These are phyloP conservation scores for Nectriaceae sp. DNA, from an alignment of 2,329 filamentous ascomycete genomes.

Conservation along the genomic window DNA sequence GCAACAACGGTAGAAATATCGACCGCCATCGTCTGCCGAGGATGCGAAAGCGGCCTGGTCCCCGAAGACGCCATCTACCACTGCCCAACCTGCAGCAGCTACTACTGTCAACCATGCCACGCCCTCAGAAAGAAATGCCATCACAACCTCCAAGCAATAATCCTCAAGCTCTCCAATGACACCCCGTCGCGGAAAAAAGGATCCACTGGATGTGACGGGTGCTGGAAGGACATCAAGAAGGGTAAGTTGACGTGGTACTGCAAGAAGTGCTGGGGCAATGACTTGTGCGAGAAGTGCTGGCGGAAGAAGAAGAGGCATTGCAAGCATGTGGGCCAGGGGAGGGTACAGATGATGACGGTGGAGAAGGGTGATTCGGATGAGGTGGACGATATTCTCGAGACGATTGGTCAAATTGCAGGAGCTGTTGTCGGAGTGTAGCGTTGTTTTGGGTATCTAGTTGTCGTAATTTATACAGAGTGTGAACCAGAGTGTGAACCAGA, in stretches of 20 bases:
- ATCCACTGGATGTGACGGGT: slow-evolving; percentile 8
- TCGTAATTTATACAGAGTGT: too few relatives aligned
- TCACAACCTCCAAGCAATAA: slow-evolving; percentile 4
- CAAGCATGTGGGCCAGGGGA: slow-evolving; percentile 14
- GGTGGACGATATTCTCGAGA: slow-evolving; percentile 3
- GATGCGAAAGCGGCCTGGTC: too few relatives aligned
- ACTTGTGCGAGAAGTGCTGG: slow-evolving; percentile 20
- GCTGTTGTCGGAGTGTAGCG: not conserved
- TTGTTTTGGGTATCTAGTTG: too few relatives aligned
- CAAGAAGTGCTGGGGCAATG: slow-evolving; percentile 18
- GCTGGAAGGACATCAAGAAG: slow-evolving; percentile 14
- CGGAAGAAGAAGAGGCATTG: slow-evolving; percentile 15
- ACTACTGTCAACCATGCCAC: too few relatives aligned
- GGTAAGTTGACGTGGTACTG: slow-evolving; percentile 20
- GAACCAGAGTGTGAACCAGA: too few relatives aligned
- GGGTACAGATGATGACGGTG: slow-evolving; percentile 18
- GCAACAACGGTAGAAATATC: too few relatives aligned
- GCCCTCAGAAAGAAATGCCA: not conserved
- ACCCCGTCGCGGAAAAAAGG: slow-evolving; percentile 6
- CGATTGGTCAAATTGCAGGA: slow-evolving; percentile 2
- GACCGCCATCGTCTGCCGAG: too few relatives aligned
- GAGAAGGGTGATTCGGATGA: slow-evolving; percentile 10
- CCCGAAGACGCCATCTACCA: too few relatives aligned
- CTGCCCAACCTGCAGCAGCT: too few relatives aligned
- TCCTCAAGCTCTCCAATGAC: slow-evolving; percentile 1